A percentile compares a stretch with the other conserved stretches of the same genome.
These are phyloP conservation scores for Epichloe brachyelytri DNA, from an alignment of 2,329 filamentous ascomycete genomes.

Conservation along the genomic window DNA sequence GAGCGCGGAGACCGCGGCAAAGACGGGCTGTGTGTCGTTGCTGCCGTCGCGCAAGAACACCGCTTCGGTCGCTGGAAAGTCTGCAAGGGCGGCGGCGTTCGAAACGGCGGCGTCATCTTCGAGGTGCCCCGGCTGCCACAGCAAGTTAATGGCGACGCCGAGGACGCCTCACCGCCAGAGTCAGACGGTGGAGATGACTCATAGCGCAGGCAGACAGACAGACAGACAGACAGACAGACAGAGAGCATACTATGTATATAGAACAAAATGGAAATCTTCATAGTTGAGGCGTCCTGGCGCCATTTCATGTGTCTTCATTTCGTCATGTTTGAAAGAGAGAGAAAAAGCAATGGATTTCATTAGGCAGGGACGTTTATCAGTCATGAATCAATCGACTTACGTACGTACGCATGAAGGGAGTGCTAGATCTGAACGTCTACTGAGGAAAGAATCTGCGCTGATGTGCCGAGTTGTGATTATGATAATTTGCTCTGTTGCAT, in stretches of 20 bases:
- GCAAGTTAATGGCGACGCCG: slow-evolving; percentile 21
- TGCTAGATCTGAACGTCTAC: too few species aligned
- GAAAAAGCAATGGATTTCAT: not conserved
- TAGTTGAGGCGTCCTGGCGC: not conserved
- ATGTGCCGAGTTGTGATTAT: too few species aligned
- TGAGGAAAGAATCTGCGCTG: too few species aligned
- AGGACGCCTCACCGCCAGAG: slow-evolving; percentile 3
- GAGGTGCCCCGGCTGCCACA: slow-evolving; percentile 49
- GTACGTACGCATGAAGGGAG: not conserved
- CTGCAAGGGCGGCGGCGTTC: slow-evolving; percentile 40
- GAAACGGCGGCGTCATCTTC: slow-evolving; percentile 80
- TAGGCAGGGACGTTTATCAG: too few species aligned
- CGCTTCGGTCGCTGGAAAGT: slow-evolving; percentile 73
- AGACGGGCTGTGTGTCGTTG: slow-evolving; percentile 70
- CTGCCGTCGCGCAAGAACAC: slow-evolving; percentile 78
- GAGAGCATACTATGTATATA: not conserved
- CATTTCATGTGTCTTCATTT: not conserved
- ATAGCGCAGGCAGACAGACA: slow-evolving; percentile 1
- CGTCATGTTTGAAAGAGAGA: not conserved
- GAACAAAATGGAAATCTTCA: not conserved
- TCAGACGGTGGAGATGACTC: slow-evolving; percentile 13
- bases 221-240: too few species aligned
- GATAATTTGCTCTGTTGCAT: not conserved
- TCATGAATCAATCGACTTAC: not conserved
- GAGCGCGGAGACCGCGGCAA: slow-evolving; percentile 69